These are phyloP conservation scores for Orbilia blumenaviensis DNA, from an alignment of 2,329 filamentous ascomycete genomes.

Conservation along the genomic window DNA sequence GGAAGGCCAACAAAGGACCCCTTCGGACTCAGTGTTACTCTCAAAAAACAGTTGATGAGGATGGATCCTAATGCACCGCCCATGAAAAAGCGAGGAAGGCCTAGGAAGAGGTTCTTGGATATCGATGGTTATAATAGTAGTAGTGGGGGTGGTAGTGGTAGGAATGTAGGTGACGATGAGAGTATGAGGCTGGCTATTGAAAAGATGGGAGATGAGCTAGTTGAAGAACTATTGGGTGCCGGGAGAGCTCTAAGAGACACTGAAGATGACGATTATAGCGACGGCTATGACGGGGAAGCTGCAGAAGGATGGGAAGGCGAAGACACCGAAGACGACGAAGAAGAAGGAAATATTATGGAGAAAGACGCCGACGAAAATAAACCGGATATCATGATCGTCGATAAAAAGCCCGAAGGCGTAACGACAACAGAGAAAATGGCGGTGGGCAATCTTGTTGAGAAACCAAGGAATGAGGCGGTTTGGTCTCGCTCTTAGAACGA, in stretches of 20 bases:
- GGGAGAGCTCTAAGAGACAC: not conserved
- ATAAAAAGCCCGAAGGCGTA: not conserved
- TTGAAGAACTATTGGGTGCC: constrained; percentile 35
- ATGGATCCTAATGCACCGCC: constrained; percentile 43
- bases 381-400: not conserved
- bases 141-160: not conserved
- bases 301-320: constrained; percentile 7
- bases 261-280: constrained; percentile 14
- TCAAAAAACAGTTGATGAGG: constrained; percentile 41
- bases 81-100: constrained; percentile 45
- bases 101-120: constrained; percentile 33
- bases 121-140: not conserved
- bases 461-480: not conserved
- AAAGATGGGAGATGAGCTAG: constrained; percentile 46
- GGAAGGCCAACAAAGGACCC: constrained; percentile 48
- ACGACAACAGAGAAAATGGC: not conserved
- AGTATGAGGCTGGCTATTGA: constrained; percentile 39
- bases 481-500: not conserved
- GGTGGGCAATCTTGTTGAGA: not conserved
- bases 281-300: constrained; percentile 19
- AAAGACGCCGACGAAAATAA: not conserved
- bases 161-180: not conserved
- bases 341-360: not conserved
- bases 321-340: constrained; percentile 30
- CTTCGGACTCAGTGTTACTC: constrained; percentile 44